phyloP scores from a whole-genome alignment of 2,329 filamentous ascomycete genomes.

The Scopulariopsis brevicaulis region DNA sequence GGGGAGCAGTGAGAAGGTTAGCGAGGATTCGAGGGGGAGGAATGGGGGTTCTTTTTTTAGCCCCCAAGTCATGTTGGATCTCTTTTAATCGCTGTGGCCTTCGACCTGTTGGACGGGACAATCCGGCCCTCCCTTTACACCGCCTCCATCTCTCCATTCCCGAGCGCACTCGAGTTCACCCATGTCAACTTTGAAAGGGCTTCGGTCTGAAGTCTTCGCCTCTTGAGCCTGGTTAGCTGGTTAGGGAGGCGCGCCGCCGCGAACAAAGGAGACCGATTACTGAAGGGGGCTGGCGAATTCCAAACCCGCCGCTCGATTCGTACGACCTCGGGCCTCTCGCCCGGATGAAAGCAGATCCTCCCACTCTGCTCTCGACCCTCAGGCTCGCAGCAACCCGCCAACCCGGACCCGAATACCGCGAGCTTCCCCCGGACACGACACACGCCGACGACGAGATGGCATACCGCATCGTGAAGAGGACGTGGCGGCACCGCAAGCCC shows the following conservation, averaged over 20 bases:
- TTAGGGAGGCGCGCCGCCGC: neutral
- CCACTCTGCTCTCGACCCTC: neutral
- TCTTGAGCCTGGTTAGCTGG: neutral
- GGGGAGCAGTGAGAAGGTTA: neutral
- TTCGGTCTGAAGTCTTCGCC: neutral
- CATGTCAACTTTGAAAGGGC: neutral
- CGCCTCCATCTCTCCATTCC: neutral
- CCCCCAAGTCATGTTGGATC: neutral
- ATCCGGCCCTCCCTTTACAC: neutral
- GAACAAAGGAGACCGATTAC: neutral
- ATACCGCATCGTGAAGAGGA: constrained; percentile 46
- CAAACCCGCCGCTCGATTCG: neutral
- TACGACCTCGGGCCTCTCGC: neutral
- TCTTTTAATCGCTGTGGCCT: neutral
- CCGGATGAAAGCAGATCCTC: neutral
- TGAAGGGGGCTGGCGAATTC: neutral
- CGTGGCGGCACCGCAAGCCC: constrained; percentile 44
- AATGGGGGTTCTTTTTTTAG: neutral
- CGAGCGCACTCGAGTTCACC: neutral
- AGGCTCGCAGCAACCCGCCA: neutral
- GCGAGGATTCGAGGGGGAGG: neutral
- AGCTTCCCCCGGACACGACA: neutral
- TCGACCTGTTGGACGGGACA: neutral
- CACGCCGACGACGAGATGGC: constrained; percentile 7
- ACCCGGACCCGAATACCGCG: neutral